Evolutionary conservation across 2,329 filamentous ascomycete genomes (phyloP).

Genomic region (Colletotrichum lini): DNA sequence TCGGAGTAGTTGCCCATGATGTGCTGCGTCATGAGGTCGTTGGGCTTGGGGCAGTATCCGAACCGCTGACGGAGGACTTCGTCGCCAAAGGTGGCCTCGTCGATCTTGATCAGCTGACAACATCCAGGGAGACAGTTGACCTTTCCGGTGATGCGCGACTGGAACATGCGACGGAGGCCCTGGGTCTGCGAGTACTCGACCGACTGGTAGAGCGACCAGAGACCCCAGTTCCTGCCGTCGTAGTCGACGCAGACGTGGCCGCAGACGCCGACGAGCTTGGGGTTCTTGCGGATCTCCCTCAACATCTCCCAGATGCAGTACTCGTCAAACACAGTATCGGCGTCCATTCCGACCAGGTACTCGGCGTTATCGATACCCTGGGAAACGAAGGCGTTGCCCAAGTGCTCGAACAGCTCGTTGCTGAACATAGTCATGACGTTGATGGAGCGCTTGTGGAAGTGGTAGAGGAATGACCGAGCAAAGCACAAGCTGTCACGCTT

Average conservation of each 20-base stretch:
- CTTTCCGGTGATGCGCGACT: constrained; percentile 64
- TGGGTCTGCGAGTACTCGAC: constrained; percentile 65
- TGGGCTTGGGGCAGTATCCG: constrained; percentile 64
- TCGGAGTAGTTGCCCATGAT: constrained; percentile 65
- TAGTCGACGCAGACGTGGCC: constrained; percentile 65
- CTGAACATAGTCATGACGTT: constrained; percentile 62
- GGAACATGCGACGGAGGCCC: constrained; percentile 63
- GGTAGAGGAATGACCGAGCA: constrained; percentile 63
- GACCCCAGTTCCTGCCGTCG: constrained; percentile 56
- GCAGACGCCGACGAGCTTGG: constrained; percentile 62
- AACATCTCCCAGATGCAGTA: constrained; percentile 62
- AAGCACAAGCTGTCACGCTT: constrained; percentile 66
- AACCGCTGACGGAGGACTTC: constrained; percentile 61
- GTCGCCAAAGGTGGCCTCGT: constrained; percentile 64
- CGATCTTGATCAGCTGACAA: constrained; percentile 64
- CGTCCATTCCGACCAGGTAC: constrained; percentile 63
- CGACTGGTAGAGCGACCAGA: constrained; percentile 63
- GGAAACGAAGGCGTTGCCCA: constrained; percentile 56
- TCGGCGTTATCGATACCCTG: constrained; percentile 57
- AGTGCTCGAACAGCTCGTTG: constrained; percentile 58
- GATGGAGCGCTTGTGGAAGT: constrained; percentile 60
- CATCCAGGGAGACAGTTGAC: constrained; percentile 65
- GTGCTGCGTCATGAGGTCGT: constrained; percentile 63
- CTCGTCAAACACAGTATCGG: constrained; percentile 62
- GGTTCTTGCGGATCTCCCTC: constrained; percentile 58